Evolutionary conservation across 2,329 filamentous ascomycete genomes (phyloP), one percentile per base, ranked within the genome.

Genomic region (Scedosporium dehoogii): DNA sequence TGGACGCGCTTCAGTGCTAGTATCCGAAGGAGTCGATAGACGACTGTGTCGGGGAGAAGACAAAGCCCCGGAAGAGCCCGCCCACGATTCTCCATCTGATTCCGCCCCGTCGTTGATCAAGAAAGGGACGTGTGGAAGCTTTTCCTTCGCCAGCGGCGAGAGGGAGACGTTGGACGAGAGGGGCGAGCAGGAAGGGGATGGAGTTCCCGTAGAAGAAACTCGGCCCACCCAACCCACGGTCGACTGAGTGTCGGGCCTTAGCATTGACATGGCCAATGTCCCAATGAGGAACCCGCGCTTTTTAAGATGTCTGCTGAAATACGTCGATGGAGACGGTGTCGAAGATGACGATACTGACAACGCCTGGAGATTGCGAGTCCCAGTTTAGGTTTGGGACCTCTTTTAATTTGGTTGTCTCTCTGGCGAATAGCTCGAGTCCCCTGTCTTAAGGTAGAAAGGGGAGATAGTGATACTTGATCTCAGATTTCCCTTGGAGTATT

Each of bases 1-100:
- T 42, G 46, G 25, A 10, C 46, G 46, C 4, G 18, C n/a, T 38
- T 61, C 59, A 9, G 27, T 23, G 21, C 59, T n/a, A 23, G 33
- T 41, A 18, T 55, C 59, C 16, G 59, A 48, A 4, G 59, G 46
- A 10, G 59, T 61, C 27, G 59, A 61, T 14, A 61, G 46, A 21
- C 46, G 59, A 18, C 59, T 61, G 59, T 61, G 25, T 18, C 16
- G 25, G 4, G 46, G 51, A 33, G 46, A 56, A 33, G 42, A 53
- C 10, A 53, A 21, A 12, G 21, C 48, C 10, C 48, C 48, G 10
- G 48, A 4, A 4, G 48, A 16, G 18, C 23, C 27, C 10, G 27
- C 42, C 46, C 42, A 48, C 6, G 59, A 41, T 21, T 38, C 29
- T 4, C 14, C 59, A 16, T 61, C 59, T 23, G 59, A 42, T 25